A percentile compares a stretch with the other conserved stretches of the same genome.
These are phyloP conservation scores for Irpex rosettiformis DNA, from an alignment of 1,284 basidiomycete genomes.

Conservation along the genomic window DNA sequence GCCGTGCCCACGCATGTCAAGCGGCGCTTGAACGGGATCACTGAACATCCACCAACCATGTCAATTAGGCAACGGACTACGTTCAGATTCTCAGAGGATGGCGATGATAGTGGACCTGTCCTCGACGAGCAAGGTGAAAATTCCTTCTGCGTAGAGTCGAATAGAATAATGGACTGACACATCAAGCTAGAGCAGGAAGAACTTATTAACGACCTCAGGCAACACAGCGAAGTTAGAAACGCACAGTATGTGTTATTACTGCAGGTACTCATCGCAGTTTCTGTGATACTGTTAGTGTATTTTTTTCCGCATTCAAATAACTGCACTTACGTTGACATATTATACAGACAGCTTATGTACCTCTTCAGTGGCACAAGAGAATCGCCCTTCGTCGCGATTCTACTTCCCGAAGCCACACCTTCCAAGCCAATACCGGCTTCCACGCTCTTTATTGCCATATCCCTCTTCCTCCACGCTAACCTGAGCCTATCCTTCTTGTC, in stretches of 20 bases:
- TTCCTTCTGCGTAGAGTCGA: background rate
- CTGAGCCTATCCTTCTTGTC: slow-evolving; percentile 19
- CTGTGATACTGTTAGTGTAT: slow-evolving; percentile 22
- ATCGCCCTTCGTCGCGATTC: slow-evolving; percentile 23
- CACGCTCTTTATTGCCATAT: slow-evolving; percentile 17
- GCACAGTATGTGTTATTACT: slow-evolving; percentile 18
- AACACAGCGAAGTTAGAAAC: slow-evolving; percentile 19
- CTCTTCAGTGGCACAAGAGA: slow-evolving; percentile 17
- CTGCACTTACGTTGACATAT: background rate
- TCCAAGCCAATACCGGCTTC: slow-evolving; percentile 13
- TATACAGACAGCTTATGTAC: slow-evolving; percentile 24
- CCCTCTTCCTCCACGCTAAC: slow-evolving; percentile 23
- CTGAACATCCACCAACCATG: slow-evolving; percentile 8
- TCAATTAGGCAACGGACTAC: slow-evolving; percentile 24
- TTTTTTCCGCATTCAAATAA: background rate
- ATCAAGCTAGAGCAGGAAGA: slow-evolving; percentile 27
- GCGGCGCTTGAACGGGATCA: background rate
- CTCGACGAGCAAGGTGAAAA: slow-evolving; percentile 31
- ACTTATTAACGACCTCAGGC: slow-evolving; percentile 23
- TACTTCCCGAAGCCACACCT: background rate
- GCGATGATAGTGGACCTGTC: slow-evolving; percentile 19
- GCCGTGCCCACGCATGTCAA: background rate
- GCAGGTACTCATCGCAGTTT: slow-evolving; percentile 22
- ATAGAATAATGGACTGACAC: background rate
- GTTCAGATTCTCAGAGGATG: slow-evolving; percentile 23